Evolutionary conservation across 2,329 filamentous ascomycete species (phyloP), one percentile per base, ranked within the genome.

Genomic region (Clarireedia hainanense): DNA sequence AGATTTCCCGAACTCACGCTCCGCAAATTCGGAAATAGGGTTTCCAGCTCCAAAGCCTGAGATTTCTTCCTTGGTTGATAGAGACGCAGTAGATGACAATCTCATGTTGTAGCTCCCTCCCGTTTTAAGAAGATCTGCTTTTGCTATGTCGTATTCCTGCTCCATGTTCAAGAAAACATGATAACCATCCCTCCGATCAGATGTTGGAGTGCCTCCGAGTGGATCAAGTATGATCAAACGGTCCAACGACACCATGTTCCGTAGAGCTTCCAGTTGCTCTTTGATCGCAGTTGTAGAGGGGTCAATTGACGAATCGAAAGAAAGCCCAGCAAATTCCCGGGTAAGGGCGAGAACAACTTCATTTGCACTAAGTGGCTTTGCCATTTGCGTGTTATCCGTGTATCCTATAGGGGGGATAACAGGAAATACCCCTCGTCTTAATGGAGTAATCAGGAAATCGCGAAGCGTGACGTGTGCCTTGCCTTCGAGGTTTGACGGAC

Each of bases 81-180:
- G 30, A 12, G 27, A 20, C 14, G 30, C 47, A 56, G 42, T 7
- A 51, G 27, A 17, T 45, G n/a, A 5, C 10, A 15, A 14, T 45
- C 6, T 36, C 42, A 15, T 5, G 34, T 17, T 5, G 24, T 24
- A 20, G 37, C 34, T 20, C 17, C 47, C 52, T 24, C 60, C 36
- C 5, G 39, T 49, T 30, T 57, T 47, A 1, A 66, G 55, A 5
- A 95, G 75, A 62, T 90, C 80, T 15, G 78, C 71, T 58, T 81
- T 77, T 49, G 95, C 85, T 26, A 80, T 74, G 1, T 80, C 75
- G 62, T 88, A 96, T 68, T 99, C 92, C 67, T 97, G 91, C 67
- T 95, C 88, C 56, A 99, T 78, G 64, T 99, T 99, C 67, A 99
- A 81, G 67, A 96, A 97, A 6, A 94, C 81, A 68, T 94, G 87